These are phyloP conservation scores for Hansfordia pulvinata DNA, from an alignment of 2,329 filamentous ascomycete species.

Conservation along the genomic window DNA sequence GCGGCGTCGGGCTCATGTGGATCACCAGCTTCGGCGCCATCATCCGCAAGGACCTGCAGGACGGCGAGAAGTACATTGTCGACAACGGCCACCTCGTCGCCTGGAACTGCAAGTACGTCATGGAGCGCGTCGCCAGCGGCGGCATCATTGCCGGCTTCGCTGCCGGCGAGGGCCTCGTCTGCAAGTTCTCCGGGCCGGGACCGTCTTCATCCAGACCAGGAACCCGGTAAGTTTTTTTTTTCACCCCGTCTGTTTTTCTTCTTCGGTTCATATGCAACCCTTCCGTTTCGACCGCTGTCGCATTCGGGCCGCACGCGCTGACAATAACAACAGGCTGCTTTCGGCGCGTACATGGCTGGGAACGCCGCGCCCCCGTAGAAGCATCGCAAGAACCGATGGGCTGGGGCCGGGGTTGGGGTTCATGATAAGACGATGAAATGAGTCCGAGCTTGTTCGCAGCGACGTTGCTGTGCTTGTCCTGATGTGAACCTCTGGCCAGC, in stretches of 20 bases:
- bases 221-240: constrained; percentile 47
- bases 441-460: too few species aligned
- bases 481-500: too few species aligned
- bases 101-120: constrained; percentile 90
- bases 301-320: too few species aligned
- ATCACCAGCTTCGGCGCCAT: constrained; percentile 90
- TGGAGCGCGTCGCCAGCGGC: constrained; percentile 81
- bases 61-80: constrained; percentile 78
- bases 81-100: constrained; percentile 90
- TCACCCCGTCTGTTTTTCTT: constrained; percentile 1
- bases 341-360: constrained; percentile 36
- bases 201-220: constrained; percentile 83
- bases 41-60: constrained; percentile 68
- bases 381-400: too few species aligned
- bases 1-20: constrained; percentile 72
- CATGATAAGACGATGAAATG: too few species aligned
- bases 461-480: too few species aligned
- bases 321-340: constrained; percentile 30
- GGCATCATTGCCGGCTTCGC: constrained; percentile 82
- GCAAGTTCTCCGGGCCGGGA: constrained; percentile 91
- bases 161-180: constrained; percentile 79
- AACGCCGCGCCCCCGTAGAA: constrained; percentile 23
- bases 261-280: constrained; percentile 4
- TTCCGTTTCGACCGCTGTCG: not conserved
- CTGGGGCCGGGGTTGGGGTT: too few species aligned